Evolutionary conservation across 2,329 filamentous ascomycete genomes (phyloP), one percentile per base, ranked within the genome.

Genomic region (Fusarium cyanostomum): DNA sequence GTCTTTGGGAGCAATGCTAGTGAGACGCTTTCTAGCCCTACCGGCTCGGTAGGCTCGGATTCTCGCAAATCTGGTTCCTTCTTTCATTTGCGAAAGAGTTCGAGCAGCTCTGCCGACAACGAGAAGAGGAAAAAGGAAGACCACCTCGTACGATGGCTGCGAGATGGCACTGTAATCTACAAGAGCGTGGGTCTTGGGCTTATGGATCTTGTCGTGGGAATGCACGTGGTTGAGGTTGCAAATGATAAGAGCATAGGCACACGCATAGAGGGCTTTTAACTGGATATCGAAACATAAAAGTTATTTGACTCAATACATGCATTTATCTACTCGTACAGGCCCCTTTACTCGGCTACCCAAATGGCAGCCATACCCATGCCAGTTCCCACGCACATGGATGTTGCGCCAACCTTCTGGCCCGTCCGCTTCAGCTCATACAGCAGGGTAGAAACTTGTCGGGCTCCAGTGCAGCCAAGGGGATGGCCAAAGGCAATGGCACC

Each of bases 331-430:
- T 73, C 60, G 52, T 74, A 73, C 70, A 59, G 45, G 42, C n/a
- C 34, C 8, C 16, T 59, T 66, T 92, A 96, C 83, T 97, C 94
- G 4, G 92, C 92, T 67, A 97, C 94, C 93, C 94, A 97, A 58
- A 97, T 90, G 59, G 94, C 92, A 55, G 93, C 94, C 92, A 97
- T 96, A 49, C 94, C 94, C 95, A 98, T 98, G 50, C 93, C 94
- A 3, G 94, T 98, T 48, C 94, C 95, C 45, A 98, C 81, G 76
- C 95, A 99, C 95, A 98, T 98, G 77, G 90, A 94, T 27, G 92
- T 97, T 37, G 97, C 88, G 48, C 95, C 95, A 61, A 98, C 81
- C 84, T 91, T 91, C 84, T 95, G 85, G 56, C 89, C 88, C 51
- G 87, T 95, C 75, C 94, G 84, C 84, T 87, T 90, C 70, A 98